Evolutionary conservation across 345 rosid genomes (phyloP).

Genomic region (Triadica sebifera): DNA sequence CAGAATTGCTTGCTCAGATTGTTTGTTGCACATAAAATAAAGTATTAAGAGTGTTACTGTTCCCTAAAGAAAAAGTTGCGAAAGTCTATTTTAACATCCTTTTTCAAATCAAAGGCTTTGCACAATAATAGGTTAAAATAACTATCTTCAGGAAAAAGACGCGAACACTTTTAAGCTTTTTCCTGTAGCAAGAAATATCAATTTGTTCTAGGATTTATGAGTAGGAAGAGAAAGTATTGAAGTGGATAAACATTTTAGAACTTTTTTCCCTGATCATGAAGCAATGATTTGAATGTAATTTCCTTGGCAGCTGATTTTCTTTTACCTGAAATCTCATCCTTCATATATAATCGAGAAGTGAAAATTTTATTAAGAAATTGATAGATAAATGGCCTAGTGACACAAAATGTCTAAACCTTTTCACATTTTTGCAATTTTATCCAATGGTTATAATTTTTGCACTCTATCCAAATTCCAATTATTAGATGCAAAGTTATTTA

Average conservation of each 20-base stretch:
- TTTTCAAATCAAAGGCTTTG: neutral
- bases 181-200: neutral
- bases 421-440: neutral
- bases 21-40: neutral
- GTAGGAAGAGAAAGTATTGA: neutral
- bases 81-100: neutral
- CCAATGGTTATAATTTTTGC: neutral
- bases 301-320: neutral
- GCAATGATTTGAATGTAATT: slow-evolving; percentile 3
- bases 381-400: neutral
- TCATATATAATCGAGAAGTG: neutral
- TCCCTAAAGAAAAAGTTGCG: neutral
- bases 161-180: neutral
- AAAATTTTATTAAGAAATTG: neutral
- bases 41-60: neutral
- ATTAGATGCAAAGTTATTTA: neutral
- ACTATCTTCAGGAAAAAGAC: neutral
- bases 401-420: neutral
- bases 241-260: neutral
- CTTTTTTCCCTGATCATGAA: slow-evolving; percentile 3
- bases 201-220: neutral
- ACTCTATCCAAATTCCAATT: neutral
- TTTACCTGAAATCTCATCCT: neutral
- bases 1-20: neutral
- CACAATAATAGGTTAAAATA: neutral